Base-by-base conservation (phyloP, 2,329 filamentous ascomycete genomes). In the Eurotiales sp. region DNA sequence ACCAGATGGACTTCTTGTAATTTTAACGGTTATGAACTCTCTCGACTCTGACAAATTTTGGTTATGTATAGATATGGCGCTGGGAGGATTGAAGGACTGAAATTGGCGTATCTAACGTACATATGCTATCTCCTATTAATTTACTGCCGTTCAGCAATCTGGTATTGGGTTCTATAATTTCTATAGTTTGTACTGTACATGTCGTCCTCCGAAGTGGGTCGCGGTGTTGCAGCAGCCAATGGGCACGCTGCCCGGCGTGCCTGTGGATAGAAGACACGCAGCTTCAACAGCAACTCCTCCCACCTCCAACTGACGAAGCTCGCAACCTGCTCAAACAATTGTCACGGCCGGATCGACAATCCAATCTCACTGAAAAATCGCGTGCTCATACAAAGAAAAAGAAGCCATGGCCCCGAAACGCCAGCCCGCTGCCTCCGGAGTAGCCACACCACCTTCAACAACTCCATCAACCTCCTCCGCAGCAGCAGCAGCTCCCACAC, bases 381-480 rank as follows among this genome's bases (percentile, higher is more conserved):
- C 6, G 34, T 25, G 14, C 34, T 15, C 19, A 22, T 23, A 12
- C 27, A 21, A 25, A 14, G 12, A 23, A 30, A 30, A 27, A 41
- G 22, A 32, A 7, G 49, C 4, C 57, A 66, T 66, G 63, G 54
- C 58, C 6, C 54, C 63, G 17, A 67, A 68, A 64, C 59, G 58
- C 55, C 59, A 64, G 55, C 49, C 25, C 15, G 61, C 62, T 51
- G 59, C 63, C 55, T 59, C 65, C 58, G 57, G 8, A 42, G 29
- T 30, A 21, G 25, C 46, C 19, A 19, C 45, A 23, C 19, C 46
- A 39, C 45, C 56, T 21, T 15, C 54, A 41, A 50, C 60, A 23
- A 40, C 53, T 39, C 25, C 55, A 15, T 46, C 57, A 42, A 49
- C 55, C 15, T 46, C 56, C 22, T 46, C 60, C 25, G 48, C 57